Evolutionary conservation across 768 basidiomycete genomes (phyloP).

Genomic region (Amanita pallidorosea): DNA sequence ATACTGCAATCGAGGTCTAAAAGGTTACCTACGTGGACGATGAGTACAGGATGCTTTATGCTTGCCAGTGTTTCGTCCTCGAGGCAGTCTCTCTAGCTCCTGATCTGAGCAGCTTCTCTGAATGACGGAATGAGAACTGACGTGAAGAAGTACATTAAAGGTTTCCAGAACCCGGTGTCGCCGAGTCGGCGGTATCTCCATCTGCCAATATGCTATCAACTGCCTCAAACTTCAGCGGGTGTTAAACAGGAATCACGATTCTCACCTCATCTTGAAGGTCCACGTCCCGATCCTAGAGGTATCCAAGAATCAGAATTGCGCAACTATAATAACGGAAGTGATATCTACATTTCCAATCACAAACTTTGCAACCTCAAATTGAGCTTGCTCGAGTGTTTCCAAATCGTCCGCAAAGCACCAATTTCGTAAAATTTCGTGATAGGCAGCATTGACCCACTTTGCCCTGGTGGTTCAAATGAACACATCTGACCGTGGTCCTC

Average conservation of each 20-base stretch:
- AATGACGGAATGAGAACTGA: slow-evolving; percentile 18
- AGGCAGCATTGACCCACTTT: slow-evolving; percentile 47
- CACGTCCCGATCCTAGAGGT: slow-evolving; percentile 33
- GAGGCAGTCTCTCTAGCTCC: slow-evolving; percentile 37
- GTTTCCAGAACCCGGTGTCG: slow-evolving; percentile 43
- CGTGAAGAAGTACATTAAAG: slow-evolving; percentile 49
- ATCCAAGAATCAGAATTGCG: neutral
- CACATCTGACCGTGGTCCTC: neutral
- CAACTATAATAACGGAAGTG: neutral
- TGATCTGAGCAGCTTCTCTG: neutral
- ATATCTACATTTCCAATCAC: slow-evolving; percentile 48
- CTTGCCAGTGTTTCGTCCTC: slow-evolving; percentile 32
- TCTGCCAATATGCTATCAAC: slow-evolving; percentile 62
- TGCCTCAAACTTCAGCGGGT: slow-evolving; percentile 15
- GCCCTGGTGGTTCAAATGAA: slow-evolving; percentile 25
- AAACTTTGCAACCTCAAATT: slow-evolving; percentile 45
- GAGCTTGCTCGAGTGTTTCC: slow-evolving; percentile 56
- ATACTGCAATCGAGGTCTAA: neutral
- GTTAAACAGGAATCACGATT: slow-evolving; percentile 5
- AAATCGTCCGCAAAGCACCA: slow-evolving; percentile 61
- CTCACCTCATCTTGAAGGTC: slow-evolving; percentile 60
- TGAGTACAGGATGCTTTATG: slow-evolving; percentile 54
- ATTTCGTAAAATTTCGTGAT: slow-evolving; percentile 49
- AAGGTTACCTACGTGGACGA: slow-evolving; percentile 47
- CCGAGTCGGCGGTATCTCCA: slow-evolving; percentile 38